phyloP scores from a whole-genome alignment of 2,329 filamentous ascomycete species.

The Penicillium nordicum region DNA sequence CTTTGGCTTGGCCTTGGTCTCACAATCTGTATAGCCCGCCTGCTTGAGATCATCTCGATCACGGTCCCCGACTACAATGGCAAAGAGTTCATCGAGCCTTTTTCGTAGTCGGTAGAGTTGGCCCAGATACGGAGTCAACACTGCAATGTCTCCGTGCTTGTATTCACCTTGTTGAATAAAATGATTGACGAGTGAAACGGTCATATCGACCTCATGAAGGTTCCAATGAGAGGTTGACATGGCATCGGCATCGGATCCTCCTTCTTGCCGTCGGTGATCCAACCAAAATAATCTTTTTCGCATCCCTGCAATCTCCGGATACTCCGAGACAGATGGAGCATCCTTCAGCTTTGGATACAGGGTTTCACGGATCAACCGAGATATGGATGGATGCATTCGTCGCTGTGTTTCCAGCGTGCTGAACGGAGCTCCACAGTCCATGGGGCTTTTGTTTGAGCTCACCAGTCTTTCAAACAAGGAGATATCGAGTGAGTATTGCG shows the following conservation, averaged over 20 bases:
- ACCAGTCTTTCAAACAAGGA: constrained; percentile 54
- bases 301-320: constrained; percentile 50
- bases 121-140: constrained; percentile 61
- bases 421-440: constrained; percentile 32
- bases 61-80: constrained; percentile 62
- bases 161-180: constrained; percentile 64
- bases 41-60: constrained; percentile 55
- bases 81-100: constrained; percentile 46
- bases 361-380: constrained; percentile 55
- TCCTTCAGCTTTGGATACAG: constrained; percentile 57
- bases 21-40: constrained; percentile 33
- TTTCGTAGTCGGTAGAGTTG: constrained; percentile 50
- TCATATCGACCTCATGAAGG: constrained; percentile 60
- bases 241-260: constrained; percentile 21
- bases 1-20: constrained; percentile 11
- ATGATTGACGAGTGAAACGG: constrained; percentile 60
- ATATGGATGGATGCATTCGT: constrained; percentile 63
- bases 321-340: constrained; percentile 32
- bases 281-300: constrained; percentile 51
- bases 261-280: constrained; percentile 47
- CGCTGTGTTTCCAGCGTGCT: constrained; percentile 56
- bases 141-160: constrained; percentile 59
- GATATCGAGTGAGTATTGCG: constrained; percentile 46
- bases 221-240: constrained; percentile 48
- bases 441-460: constrained; percentile 16